phyloP scores from a whole-genome alignment of 1,139 yeast species.

The Meyerozyma guilliermondii region DNA sequence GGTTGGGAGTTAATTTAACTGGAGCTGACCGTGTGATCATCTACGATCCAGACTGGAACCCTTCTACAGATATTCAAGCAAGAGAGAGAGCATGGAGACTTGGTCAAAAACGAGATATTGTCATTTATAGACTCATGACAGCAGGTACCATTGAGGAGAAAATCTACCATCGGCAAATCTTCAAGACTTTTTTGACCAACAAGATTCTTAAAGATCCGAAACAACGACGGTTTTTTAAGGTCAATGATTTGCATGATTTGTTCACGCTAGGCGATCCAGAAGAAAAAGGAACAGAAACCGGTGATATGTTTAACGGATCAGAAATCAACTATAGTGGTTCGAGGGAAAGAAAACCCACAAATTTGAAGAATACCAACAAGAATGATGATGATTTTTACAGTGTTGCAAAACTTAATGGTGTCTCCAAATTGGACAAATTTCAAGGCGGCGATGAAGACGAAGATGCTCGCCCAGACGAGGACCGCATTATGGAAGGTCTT shows the following conservation, averaged over 20 bases:
- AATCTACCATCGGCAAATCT: conserved; percentile 92
- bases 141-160: conserved; percentile 97
- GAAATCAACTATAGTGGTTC: conserved; percentile 35
- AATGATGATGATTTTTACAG: conserved; percentile 53
- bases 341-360: conserved; percentile 20
- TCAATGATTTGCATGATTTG: conserved; percentile 85
- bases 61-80: conserved; percentile 95
- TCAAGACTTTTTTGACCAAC: conserved; percentile 89
- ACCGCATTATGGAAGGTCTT: conserved; percentile 67
- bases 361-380: conserved; percentile 20
- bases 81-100: conserved; percentile 96
- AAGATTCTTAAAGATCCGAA: conserved; percentile 94
- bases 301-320: conserved; percentile 54
- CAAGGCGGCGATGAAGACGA: conserved; percentile 37
- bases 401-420: conserved; percentile 52
- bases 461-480: conserved; percentile 42
- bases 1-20: conserved; percentile 87
- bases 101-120: conserved; percentile 92
- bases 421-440: conserved; percentile 46
- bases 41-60: conserved; percentile 98
- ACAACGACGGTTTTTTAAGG: conserved; percentile 86
- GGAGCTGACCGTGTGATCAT: conserved; percentile 95
- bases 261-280: conserved; percentile 78
- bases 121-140: conserved; percentile 85
- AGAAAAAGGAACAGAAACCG: conserved; percentile 62